Conservation (phyloP, 225 moss, liverwort and hornwort species). For the Polytrichum commune region DNA sequence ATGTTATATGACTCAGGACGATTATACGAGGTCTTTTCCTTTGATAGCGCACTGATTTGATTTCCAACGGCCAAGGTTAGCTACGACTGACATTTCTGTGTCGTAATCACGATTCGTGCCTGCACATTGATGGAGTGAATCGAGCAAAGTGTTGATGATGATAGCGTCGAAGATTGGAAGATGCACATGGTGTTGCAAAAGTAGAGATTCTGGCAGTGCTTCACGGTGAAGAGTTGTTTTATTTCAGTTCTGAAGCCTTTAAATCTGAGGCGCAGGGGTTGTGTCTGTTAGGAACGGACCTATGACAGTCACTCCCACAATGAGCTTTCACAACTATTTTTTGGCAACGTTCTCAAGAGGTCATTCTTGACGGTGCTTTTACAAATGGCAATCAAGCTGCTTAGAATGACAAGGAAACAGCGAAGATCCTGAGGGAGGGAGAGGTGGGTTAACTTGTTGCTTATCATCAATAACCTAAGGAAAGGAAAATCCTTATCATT, state of each 20-base stretch:
- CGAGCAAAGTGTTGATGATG: neutral
- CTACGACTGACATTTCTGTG: neutral
- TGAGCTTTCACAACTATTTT: neutral
- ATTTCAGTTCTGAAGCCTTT: neutral
- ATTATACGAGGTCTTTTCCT: too few relatives aligned
- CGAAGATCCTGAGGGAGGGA: neutral
- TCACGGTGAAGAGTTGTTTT: neutral
- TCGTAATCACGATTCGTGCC: neutral
- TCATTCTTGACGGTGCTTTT: neutral
- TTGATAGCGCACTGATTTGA: too few relatives aligned
- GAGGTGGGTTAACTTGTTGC: neutral
- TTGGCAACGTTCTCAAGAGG: neutral
- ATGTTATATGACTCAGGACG: too few relatives aligned
- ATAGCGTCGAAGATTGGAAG: neutral
- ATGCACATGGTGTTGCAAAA: neutral
- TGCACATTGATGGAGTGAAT: neutral
- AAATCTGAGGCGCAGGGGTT: neutral
- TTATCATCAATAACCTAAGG: neutral
- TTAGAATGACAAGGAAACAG: neutral
- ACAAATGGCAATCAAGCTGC: neutral
- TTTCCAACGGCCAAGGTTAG: too few relatives aligned
- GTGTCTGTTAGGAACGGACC: slow-evolving; percentile 4
- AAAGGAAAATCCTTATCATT: neutral
- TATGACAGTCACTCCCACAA: neutral
- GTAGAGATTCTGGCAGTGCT: neutral